Percentiles rank a stretch among this genome's conserved stretches.
Conservation (phyloP, 257 asterid genomes). For the Petrea volubilis region DNA sequence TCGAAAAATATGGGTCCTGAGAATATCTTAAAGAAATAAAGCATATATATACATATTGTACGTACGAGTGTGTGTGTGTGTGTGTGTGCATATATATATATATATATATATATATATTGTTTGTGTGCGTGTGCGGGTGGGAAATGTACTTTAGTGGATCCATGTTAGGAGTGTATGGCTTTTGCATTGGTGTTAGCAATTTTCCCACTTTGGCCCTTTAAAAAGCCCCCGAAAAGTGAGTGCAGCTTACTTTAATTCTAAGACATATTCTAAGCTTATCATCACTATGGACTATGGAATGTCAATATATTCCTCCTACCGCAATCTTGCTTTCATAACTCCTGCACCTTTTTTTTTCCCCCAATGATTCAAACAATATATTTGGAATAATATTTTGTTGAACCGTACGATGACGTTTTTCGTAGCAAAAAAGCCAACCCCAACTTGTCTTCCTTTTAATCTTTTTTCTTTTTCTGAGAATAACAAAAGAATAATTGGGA, state of each 20-base stretch:
- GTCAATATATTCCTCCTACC: conserved; percentile 33
- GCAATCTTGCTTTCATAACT: neutral
- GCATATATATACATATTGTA: no score
- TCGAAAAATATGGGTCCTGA: no score
- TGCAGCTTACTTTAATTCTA: conserved; percentile 23
- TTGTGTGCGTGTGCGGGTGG: no score
- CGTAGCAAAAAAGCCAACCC: neutral
- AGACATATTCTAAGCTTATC: conserved; percentile 33
- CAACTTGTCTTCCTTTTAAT: neutral
- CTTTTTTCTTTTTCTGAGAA: neutral
- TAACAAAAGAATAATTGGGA: neutral
- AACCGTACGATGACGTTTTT: conserved; percentile 17
- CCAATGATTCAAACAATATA: conserved; percentile 6
- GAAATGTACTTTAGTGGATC: conserved; percentile 19
- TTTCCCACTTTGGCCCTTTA: neutral
- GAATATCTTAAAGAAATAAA: no score
- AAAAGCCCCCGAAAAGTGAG: conserved; percentile 13
- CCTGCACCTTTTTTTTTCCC: neutral
- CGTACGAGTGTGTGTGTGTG: no score
- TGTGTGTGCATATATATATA: neutral
- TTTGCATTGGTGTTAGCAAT: conserved; percentile 15
- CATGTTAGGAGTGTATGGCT: conserved; percentile 16
- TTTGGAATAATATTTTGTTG: neutral
- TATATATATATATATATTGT: no score
- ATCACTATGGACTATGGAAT: conserved; percentile 27